Evolutionary conservation across 2,329 filamentous ascomycete species (phyloP), one percentile per base, ranked within the genome.

Genomic region (Pseudocercospora musae): DNA sequence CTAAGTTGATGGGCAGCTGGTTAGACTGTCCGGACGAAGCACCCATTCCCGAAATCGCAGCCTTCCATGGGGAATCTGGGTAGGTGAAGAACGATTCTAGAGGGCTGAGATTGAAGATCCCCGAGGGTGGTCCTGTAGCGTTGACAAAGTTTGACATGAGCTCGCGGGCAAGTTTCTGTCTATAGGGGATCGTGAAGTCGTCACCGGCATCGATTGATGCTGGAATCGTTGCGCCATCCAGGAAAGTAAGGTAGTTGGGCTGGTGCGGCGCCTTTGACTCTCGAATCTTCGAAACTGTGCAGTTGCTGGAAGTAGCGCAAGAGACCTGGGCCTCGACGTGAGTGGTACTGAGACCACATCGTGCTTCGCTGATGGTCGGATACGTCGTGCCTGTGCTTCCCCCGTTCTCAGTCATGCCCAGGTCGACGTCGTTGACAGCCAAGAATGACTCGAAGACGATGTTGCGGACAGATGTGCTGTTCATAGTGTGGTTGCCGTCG

Each of bases 281-380:
- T 46, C 57, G 57, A 18, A 59, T 48, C 15, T 33, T 25, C 13
- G 48, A n/a, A 2, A 58, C 55, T 11, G 44, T 46, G 55, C 48
- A 58, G 21, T 50, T 53, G 56, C 9, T 49, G 10, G 21, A 18
- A 10, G 48, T 27, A 15, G 42, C 25, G 33, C 60, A 62, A 15
- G 40, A 33, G 20, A 63, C 57, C 8, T 33, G 11, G 13, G 60
- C 60, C 49, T 63, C 60, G 5, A 63, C 57, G 44, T 63, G 56
- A 4, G 57, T 59, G 2, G 60, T 63, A 8, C 40, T 56, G 10
- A 59, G 13, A n/a, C 21, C 20, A 31, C 60, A 63, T 25, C 10
- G 44, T 11, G 60, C 60, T 27, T 58, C 27, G 21, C 31, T 62
- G 33, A 50, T 49, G 25, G n/a, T 55, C 25, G 13, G 27, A n/a